Conservation (phyloP, 345 rosid species). For the Bruguiera gymnorhiza region DNA sequence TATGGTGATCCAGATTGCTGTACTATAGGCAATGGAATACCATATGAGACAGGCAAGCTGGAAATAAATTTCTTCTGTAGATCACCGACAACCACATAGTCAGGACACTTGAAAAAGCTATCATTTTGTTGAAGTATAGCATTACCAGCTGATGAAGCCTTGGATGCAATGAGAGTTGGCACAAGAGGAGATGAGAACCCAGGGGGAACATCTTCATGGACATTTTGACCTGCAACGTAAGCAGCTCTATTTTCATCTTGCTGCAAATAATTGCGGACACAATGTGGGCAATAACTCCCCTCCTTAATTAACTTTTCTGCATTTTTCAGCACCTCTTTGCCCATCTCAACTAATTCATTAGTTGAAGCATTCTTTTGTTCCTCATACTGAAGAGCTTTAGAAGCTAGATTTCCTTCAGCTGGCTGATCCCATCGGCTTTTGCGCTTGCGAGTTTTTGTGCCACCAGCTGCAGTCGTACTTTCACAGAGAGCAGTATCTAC, state of each 20-base stretch:
- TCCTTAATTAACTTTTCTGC: constrained; percentile 21
- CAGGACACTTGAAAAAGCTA: constrained; percentile 24
- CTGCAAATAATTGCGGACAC: constrained; percentile 17
- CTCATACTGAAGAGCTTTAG: constrained; percentile 26
- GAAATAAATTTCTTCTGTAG: constrained; percentile 62
- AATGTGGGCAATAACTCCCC: constrained; percentile 16
- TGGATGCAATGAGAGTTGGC: constrained; percentile 30
- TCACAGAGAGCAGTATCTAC: constrained; percentile 43
- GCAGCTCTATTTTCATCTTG: constrained; percentile 23
- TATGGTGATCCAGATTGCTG: constrained; percentile 58
- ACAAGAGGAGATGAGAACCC: constrained; percentile 62
- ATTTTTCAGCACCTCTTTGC: constrained; percentile 15
- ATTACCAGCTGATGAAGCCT: constrained; percentile 29
- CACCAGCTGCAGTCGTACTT: constrained; percentile 33
- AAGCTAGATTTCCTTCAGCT: constrained; percentile 30
- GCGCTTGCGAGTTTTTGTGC: constrained; percentile 62
- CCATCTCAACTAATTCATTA: constrained; percentile 20
- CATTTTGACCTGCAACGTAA: constrained; percentile 32
- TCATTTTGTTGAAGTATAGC: constrained; percentile 27
- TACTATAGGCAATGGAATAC: constrained; percentile 65
- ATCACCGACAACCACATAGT: constrained; percentile 39
- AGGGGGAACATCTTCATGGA: constrained; percentile 71
- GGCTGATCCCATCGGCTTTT: constrained; percentile 99
- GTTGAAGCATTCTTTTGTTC: constrained; percentile 34
- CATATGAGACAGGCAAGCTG: constrained; percentile 69